Base-by-base conservation (phyloP, 768 basidiomycete species). In the Lentinula raphanica region DNA sequence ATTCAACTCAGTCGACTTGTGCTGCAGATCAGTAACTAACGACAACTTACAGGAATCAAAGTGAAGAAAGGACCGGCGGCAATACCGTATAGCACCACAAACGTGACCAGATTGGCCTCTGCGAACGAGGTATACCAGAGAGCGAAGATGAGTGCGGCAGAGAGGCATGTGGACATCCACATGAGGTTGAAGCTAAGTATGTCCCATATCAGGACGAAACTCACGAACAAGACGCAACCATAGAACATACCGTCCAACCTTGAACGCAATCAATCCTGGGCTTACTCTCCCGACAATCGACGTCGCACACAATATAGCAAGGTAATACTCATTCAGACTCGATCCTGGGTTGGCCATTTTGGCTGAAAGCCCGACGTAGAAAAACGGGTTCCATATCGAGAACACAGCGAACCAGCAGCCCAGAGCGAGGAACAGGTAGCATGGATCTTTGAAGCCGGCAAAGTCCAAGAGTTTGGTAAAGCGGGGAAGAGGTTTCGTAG, bases 321-420 rank as follows among this genome's bases (percentile, higher is more conserved):
- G 61, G 42, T 65, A 65, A 58, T 70, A 69, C 25, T 65, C 62
- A 12, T 65, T 64, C 15, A 71, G 50, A 11, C 25, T 40, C 15
- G 61, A 49, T 12, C 60, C 57, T 6, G 65, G 63, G 36, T 62
- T 60, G 19, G 64, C 61, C 3, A 61, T 55, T 4, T 59, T 51
- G 1, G 62, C 60, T 23, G 67, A 68, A 27, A 67, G 46, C 31
- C 67, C 67, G 32, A 71, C 61, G 39, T 67, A 69, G 61, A 70
- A 69, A 40, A 68, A 65, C n/a, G 68, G 66, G 45, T 65, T 67
- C 57, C 63, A 65, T 0, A 63, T 53, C 4, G 67, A 60, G 39
- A 68, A 60, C 36, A 68, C 56, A 21, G 56, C 50, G 49, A 65
- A 64, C 67, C 66, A 67, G 15, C 59, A 57, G 17, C 62, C 66